Base-by-base conservation (phyloP, 2,329 filamentous ascomycete genomes). In the Fusarium stilboides region DNA sequence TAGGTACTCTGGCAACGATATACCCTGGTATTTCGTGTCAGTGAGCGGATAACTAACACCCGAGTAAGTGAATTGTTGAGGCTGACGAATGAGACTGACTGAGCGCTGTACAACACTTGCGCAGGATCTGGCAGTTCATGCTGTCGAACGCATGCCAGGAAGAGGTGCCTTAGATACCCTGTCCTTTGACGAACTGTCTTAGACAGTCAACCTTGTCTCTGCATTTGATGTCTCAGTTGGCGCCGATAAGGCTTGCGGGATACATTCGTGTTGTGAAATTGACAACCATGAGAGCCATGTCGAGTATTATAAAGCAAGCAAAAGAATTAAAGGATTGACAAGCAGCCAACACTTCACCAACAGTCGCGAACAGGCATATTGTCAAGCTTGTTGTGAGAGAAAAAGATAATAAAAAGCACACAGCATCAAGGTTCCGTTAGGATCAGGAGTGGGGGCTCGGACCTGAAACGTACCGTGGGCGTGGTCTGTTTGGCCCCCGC, bases 401-500 rank as follows among this genome's bases (percentile, higher is more conserved):
- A 42, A 61, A 49, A 20, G n/a, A 65, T 31, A 57, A 52, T 12
- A 34, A 51, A 22, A 69, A 46, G 36, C 42, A 65, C 52, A 45
- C 61, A 64, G 34, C 44, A 42, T 64, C 52, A 45, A 68, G 60
- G 57, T 53, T 24, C 31, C 60, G 59, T 59, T 65, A 40, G 45
- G 28, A 47, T 53, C 19, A 47, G 39, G 47, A 56, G 59, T 60
- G 62, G 65, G 65, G 45, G 57, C 49, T 44, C 34, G 42, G 43
- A 70, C 71, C 72, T 74, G 72, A 74, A 74, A 74, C 72, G 46
- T 67, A 64, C 69, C 70, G 46, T 64, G 51, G 69, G 46, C 54
- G 49, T 60, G 55, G 44, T 61, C 55, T 56, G 59, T 56, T 54
- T 58, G 50, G 42, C 49, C 49, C 69, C 67, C 56, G 52, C 54